A percentile compares a stretch with the other conserved stretches of the same genome.
These are phyloP conservation scores for Colletotrichum lentis DNA, from an alignment of 2,329 filamentous ascomycete genomes.

Conservation along the genomic window DNA sequence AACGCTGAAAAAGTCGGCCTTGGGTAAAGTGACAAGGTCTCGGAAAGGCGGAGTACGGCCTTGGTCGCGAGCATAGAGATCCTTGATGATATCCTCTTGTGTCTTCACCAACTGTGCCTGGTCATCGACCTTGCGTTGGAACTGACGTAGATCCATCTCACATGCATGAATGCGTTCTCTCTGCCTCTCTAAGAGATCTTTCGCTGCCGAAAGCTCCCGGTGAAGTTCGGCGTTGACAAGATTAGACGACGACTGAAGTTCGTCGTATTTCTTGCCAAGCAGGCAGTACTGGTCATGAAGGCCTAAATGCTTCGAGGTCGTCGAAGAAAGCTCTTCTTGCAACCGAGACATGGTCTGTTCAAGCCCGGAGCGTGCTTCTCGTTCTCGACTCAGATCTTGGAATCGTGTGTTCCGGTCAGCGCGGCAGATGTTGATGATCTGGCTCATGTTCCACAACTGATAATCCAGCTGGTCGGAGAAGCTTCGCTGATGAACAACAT, in stretches of 20 bases:
- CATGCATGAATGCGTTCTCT: not conserved
- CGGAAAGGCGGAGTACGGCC: too few species aligned
- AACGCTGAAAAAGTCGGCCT: too few species aligned
- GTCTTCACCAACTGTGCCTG: too few species aligned
- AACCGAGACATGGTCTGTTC: not conserved
- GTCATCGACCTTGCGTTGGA: too few species aligned
- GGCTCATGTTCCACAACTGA: not conserved
- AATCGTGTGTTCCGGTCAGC: not conserved
- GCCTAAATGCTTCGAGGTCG: not conserved
- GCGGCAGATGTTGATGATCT: not conserved
- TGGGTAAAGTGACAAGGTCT: too few species aligned
- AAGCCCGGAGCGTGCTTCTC: not conserved
- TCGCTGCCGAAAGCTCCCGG: not conserved
- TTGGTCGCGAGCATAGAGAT: too few species aligned
- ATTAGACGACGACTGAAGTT: not conserved
- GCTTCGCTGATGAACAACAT: too few species aligned
- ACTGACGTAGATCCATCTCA: too few species aligned
- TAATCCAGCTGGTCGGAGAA: constrained; percentile 1
- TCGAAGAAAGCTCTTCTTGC: not conserved
- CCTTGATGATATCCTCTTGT: too few species aligned
- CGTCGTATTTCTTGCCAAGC: not conserved
- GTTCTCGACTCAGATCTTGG: not conserved
- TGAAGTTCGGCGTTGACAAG: not conserved
- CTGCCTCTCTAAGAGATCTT: not conserved
- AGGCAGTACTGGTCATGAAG: not conserved